A percentile compares a stretch with the other conserved stretches of the same genome.
phyloP scores from a whole-genome alignment of 306 rosid species.

The Amphicarpaea edgeworthii region DNA sequence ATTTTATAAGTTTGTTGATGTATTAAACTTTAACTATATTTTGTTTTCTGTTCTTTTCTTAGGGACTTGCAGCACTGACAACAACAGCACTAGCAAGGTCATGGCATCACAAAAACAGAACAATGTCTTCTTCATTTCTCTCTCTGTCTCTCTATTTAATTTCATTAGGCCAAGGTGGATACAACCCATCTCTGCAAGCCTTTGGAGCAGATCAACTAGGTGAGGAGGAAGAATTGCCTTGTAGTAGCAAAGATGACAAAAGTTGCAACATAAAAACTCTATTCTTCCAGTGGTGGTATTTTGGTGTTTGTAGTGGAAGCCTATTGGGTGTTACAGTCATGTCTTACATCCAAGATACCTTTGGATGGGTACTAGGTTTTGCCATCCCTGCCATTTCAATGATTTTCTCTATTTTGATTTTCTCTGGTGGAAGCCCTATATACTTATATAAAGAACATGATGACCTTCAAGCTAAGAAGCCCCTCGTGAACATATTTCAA shows the following conservation, averaged over 20 bases:
- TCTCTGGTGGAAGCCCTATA: slow-evolving; percentile 71
- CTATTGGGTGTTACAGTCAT: slow-evolving; percentile 82
- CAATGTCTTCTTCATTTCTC: slow-evolving; percentile 68
- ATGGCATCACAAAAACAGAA: slow-evolving; percentile 59
- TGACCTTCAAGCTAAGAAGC: slow-evolving; percentile 36
- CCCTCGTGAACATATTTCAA: slow-evolving; percentile 48
- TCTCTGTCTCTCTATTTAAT: slow-evolving; percentile 77
- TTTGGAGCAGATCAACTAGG: slow-evolving; percentile 92
- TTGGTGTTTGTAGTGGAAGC: slow-evolving; percentile 88
- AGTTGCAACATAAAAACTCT: slow-evolving; percentile 57
- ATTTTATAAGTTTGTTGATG: too few species aligned
- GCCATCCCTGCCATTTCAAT: slow-evolving; percentile 83
- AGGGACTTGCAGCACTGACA: slow-evolving; percentile 93
- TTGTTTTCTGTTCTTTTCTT: slow-evolving; percentile 20
- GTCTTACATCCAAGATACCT: slow-evolving; percentile 94
- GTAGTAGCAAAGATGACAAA: slow-evolving; percentile 58
- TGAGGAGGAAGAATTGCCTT: slow-evolving; percentile 71
- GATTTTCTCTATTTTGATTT: slow-evolving; percentile 62
- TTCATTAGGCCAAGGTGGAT: slow-evolving; percentile 91
- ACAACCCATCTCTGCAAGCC: slow-evolving; percentile 93
- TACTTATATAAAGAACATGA: slow-evolving; percentile 62
- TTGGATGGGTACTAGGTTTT: slow-evolving; percentile 91
- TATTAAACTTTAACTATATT: too few species aligned
- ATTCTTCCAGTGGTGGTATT: slow-evolving; percentile 93
- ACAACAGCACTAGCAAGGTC: slow-evolving; percentile 71